Evolutionary conservation across 768 basidiomycete species (phyloP), one percentile per base, ranked within the genome.

Genomic region (Naganishia vaughanmartiniae): DNA sequence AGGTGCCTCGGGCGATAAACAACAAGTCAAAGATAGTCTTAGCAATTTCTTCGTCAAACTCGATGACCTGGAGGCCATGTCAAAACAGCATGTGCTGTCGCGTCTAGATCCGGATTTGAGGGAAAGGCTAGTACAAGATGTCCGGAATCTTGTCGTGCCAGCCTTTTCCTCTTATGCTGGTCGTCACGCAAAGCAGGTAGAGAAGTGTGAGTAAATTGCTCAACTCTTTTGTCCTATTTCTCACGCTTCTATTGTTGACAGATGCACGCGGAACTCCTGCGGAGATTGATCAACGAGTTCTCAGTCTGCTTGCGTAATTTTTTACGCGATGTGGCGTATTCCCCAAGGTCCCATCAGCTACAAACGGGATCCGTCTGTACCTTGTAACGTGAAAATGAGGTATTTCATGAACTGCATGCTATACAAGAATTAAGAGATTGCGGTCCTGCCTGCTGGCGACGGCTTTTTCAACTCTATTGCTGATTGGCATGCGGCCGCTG

Each of bases 21-120:
- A 74, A 46, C 65, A 74, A 26, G 68, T 77, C 24, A 81, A 81
- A 75, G 80, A 81, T 42, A 72, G 74, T 7, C 70, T 76, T 0
- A 73, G 72, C 7, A 68, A 72, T 28, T 81, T 81, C 63, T 81
- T 79, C 55, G 76, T 76, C 26, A 48, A 68, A 21, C 63, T 79
- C 15, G 67, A 71, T 17, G 78, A 81, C 60, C n/a, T 81, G 51
- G 78, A 79, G 72, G 66, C 53, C 19, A 28, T 76, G 0, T 71
- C 70, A 15, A 46, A 65, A 46, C 76, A 79, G 54, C 73, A 74
- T 67, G 73, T 75, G 19, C 73, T 81, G 26, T 74, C 73, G 48
- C 66, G 77, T 39, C 75, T 76, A 46, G 80, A 81, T 71, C 73
- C 76, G 10, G 77, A 79, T 51, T 70, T 81, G 72, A 36, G 78